Evolutionary conservation across 2,329 filamentous ascomycete genomes (phyloP).

Genomic region (Colletotrichum simmondsii): DNA sequence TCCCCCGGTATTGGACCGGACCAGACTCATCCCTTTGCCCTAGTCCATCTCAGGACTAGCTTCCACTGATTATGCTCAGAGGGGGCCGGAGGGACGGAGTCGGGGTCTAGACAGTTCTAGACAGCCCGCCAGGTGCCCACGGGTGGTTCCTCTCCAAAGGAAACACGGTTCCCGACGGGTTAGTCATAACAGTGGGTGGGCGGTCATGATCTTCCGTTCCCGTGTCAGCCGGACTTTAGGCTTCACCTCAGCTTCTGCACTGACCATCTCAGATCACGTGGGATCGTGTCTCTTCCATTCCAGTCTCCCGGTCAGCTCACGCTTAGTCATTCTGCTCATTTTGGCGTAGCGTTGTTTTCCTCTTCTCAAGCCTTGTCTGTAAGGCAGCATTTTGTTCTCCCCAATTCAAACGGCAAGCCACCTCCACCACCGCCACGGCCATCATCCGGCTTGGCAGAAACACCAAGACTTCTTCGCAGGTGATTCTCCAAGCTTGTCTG

Average conservation of each 20-base stretch:
- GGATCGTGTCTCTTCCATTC: not conserved
- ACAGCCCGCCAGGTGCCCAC: not conserved
- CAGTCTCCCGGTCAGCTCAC: no score
- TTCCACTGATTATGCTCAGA: not conserved
- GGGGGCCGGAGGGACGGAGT: not conserved
- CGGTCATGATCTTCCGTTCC: not conserved
- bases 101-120: slow-evolving; percentile 20
- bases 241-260: not conserved
- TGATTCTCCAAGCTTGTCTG: not conserved
- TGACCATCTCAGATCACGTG: slow-evolving; percentile 20
- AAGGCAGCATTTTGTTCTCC: not conserved
- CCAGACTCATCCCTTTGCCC: not conserved
- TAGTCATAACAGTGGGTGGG: no score
- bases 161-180: not conserved
- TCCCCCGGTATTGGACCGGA: not conserved
- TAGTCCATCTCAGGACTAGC: not conserved
- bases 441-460: slow-evolving; percentile 29
- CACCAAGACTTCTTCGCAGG: not conserved
- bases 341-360: not conserved
- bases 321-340: not conserved
- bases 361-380: not conserved
- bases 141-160: not conserved
- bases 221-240: not conserved
- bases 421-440: not conserved
- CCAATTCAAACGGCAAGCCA: not conserved